These are phyloP conservation scores for Elongisporangium anandrum DNA, from an alignment of 352 stramenopile genomes.

Conservation along the genomic window DNA sequence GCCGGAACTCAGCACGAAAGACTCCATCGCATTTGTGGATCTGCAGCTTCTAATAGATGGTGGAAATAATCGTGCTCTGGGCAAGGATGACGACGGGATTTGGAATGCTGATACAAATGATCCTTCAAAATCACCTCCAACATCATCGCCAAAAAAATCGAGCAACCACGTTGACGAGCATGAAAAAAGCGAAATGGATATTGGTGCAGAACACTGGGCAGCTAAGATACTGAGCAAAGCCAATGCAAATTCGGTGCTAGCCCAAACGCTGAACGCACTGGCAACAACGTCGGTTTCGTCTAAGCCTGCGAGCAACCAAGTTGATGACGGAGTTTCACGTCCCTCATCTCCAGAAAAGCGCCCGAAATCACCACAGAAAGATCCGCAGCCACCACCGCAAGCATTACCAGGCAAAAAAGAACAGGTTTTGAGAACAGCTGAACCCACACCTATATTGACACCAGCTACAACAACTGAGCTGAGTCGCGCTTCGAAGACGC, in stretches of 20 bases:
- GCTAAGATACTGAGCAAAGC: slow-evolving; percentile 54
- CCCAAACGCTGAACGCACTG: slow-evolving; percentile 56
- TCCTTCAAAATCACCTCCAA: slow-evolving; percentile 11
- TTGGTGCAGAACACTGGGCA: slow-evolving; percentile 52
- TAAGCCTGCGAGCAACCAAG: slow-evolving; percentile 9
- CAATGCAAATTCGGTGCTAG: slow-evolving; percentile 44
- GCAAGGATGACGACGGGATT: neutral
- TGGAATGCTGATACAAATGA: neutral
- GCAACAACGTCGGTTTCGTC: slow-evolving; percentile 17
- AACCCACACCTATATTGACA: slow-evolving; percentile 4
- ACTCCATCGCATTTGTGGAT: slow-evolving; percentile 70
- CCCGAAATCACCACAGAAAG: slow-evolving; percentile 8
- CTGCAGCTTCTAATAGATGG: slow-evolving; percentile 45
- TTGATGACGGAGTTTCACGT: neutral
- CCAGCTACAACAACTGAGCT: slow-evolving; percentile 45
- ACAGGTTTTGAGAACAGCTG: neutral
- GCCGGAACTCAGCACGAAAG: slow-evolving; percentile 21
- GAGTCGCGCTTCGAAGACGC: slow-evolving; percentile 77
- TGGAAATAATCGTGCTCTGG: neutral
- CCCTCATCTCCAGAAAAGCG: neutral
- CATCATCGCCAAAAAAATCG: neutral
- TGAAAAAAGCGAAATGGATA: slow-evolving; percentile 2
- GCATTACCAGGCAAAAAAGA: slow-evolving; percentile 26
- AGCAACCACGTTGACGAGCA: slow-evolving; percentile 14
- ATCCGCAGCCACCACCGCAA: slow-evolving; percentile 11